A percentile compares a stretch with the other conserved stretches of the same genome.
Evolutionary conservation across 345 rosid species (phyloP).

Genomic region (Citrus cavaleriei): DNA sequence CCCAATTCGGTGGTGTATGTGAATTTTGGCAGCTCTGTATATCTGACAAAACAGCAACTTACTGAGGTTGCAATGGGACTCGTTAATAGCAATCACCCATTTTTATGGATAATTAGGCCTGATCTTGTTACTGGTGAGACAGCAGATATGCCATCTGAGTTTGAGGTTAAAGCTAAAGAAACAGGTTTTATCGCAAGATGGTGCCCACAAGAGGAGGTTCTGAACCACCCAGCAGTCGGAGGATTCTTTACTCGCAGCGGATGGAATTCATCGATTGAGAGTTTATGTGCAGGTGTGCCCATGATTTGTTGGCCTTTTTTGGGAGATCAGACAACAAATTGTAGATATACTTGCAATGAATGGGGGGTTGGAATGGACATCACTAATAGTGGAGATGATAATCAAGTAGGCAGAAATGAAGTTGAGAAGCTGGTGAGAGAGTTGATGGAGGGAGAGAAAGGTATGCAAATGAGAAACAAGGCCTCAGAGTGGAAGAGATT

Average conservation of each 20-base stretch:
- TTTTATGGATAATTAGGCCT: constrained; percentile 19
- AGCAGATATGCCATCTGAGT: not conserved
- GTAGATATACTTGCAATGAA: not conserved
- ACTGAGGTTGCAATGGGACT: constrained; percentile 20
- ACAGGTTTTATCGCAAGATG: constrained; percentile 14
- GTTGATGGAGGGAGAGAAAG: not conserved
- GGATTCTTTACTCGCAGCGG: constrained; percentile 8
- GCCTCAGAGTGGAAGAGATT: not conserved
- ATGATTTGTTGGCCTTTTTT: constrained; percentile 16
- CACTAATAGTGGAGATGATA: not conserved
- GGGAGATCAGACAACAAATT: not conserved
- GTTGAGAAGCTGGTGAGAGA: not conserved
- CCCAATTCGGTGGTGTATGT: constrained; percentile 18
- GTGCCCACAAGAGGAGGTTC: constrained; percentile 16
- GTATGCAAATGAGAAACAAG: not conserved
- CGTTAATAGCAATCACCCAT: constrained; percentile 15
- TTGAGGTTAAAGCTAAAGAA: not conserved
- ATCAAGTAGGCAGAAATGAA: not conserved
- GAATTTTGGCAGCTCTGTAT: constrained; percentile 17
- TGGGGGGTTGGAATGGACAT: constrained; percentile 1
- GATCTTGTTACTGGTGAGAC: constrained; percentile 17
- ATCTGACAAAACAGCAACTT: not conserved
- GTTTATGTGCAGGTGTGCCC: constrained; percentile 5
- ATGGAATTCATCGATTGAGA: constrained; percentile 16
- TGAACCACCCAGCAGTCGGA: constrained; percentile 12